Base-by-base conservation (phyloP, 2,329 filamentous ascomycete species). In the Aspergillus nomiae region DNA sequence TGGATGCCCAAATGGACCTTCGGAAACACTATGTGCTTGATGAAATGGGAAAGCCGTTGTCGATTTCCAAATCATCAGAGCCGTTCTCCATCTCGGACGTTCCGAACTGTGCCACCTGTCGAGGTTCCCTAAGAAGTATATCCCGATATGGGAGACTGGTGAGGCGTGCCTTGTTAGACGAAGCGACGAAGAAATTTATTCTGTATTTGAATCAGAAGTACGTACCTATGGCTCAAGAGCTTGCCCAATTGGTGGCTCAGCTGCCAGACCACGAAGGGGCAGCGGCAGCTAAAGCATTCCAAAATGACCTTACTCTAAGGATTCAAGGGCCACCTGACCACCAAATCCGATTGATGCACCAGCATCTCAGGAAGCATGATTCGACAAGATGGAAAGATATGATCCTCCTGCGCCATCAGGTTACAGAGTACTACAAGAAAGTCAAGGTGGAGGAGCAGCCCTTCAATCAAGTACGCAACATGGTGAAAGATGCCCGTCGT, bases 1-100 rank as follows among this genome's bases (percentile, higher is more conserved):
- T 92, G 77, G 89, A 92, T 71, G 85, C 84, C 0, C 76, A 83
- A 19, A 86, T 91, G 48, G 48, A 51, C 4, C 48, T 92, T 45
- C 64, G 61, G 30, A 67, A 69, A 19, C 68, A 76, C 55, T 78
- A 78, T 46, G 36, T 51, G 6, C 12, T 76, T 14, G 68, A 76
- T 53, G 65, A 62, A 4, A 60, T 67, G 4, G 73, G 66, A 3
- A 67, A 63, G 4, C 73, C 77, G 2, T 63, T 66, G 19, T 64
- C 62, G 7, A 68, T 76, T 51, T 63, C 67, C 4, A 60, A 61
- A 1, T 71, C 71, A 3, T 74, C 83, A 0, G 71, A 78, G 24
- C 83, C 85, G 0, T 85, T 89, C 60, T 85, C 84, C 0, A 78
- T 78, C 32, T 72, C 81, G 1, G 77, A 81, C 36, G 73, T 86